phyloP scores from a whole-genome alignment of 2,329 filamentous ascomycete species.

The Fusarium sambucinum region DNA sequence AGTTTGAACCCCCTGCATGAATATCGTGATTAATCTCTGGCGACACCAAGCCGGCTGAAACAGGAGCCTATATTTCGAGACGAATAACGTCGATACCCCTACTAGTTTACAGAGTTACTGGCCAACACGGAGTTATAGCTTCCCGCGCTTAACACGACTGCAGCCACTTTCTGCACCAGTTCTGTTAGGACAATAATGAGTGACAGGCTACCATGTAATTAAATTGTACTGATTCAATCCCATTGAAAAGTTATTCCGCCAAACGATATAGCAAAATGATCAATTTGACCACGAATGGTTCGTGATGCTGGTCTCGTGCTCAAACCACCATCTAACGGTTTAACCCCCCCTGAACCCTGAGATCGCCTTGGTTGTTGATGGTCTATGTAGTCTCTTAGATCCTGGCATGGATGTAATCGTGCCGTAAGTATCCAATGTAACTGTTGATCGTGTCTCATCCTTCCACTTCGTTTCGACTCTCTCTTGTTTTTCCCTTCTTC shows the following conservation, averaged over 20 bases:
- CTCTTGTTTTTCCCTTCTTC: slow-evolving; percentile 33
- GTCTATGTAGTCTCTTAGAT: slow-evolving; percentile 11
- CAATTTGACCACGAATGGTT: slow-evolving; percentile 16
- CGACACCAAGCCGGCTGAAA: slow-evolving; percentile 38
- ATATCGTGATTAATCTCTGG: slow-evolving; percentile 28
- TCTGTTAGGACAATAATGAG: slow-evolving; percentile 24
- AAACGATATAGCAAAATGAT: slow-evolving; percentile 1
- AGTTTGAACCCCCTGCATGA: slow-evolving; percentile 33
- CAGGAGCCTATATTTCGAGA: slow-evolving; percentile 34
- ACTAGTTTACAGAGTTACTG: not conserved
- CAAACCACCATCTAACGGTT: slow-evolving; percentile 23
- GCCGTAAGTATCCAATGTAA: slow-evolving; percentile 29
- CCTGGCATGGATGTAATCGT: slow-evolving; percentile 30
- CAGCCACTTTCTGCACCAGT: slow-evolving; percentile 17
- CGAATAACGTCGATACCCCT: slow-evolving; percentile 24
- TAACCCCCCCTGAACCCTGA: slow-evolving; percentile 26
- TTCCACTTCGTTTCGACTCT: slow-evolving; percentile 19
- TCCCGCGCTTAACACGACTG: slow-evolving; percentile 26
- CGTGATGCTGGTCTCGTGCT: slow-evolving; percentile 17
- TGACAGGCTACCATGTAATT: slow-evolving; percentile 14
- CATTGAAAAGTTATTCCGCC: slow-evolving; percentile 9
- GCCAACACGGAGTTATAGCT: slow-evolving; percentile 3
- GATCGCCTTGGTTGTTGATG: slow-evolving; percentile 22
- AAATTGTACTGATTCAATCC: not conserved
- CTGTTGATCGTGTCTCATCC: slow-evolving; percentile 39